These are phyloP conservation scores for Gaultheria prostrata DNA, from an alignment of 148 eudicot genomes.

Conservation along the genomic window DNA sequence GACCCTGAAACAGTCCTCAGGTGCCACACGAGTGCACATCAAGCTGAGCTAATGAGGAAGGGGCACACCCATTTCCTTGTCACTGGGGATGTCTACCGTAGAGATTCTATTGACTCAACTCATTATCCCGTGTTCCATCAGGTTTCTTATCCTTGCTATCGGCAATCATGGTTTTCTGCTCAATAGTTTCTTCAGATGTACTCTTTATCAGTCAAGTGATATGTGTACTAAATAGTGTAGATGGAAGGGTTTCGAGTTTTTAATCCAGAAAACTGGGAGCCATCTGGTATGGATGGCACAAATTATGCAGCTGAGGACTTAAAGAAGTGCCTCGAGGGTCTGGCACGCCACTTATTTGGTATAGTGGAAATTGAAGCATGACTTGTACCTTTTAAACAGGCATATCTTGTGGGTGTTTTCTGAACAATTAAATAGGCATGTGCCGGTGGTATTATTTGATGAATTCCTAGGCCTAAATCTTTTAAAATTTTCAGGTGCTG, in stretches of 20 bases:
- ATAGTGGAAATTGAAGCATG: slow-evolving; percentile 20
- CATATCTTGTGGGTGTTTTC: not conserved
- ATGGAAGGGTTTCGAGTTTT: slow-evolving; percentile 99
- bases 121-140: slow-evolving; percentile 99
- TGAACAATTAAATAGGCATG: not conserved
- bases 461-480: not conserved
- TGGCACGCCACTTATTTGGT: slow-evolving; percentile 96
- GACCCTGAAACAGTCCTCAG: slow-evolving; percentile 86
- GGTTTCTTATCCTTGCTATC: slow-evolving; percentile 38
- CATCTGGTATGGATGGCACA: slow-evolving; percentile 74
- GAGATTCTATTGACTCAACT: slow-evolving; percentile 96
- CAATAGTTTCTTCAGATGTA: slow-evolving; percentile 7
- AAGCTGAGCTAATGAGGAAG: slow-evolving; percentile 78
- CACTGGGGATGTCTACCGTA: slow-evolving; percentile 96
- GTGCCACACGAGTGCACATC: slow-evolving; percentile 99
- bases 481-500: slow-evolving; percentile 55
- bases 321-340: slow-evolving; percentile 94
- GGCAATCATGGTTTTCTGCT: not conserved
- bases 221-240: slow-evolving; percentile 32
- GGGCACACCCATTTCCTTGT: slow-evolving; percentile 89
- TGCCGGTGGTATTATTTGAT: slow-evolving; percentile 3
- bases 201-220: not conserved
- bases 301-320: slow-evolving; percentile 71
- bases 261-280: slow-evolving; percentile 71
- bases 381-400: not conserved